These are phyloP conservation scores for Neofusicoccum ribis DNA, from an alignment of 2,329 filamentous ascomycete genomes.

Conservation along the genomic window DNA sequence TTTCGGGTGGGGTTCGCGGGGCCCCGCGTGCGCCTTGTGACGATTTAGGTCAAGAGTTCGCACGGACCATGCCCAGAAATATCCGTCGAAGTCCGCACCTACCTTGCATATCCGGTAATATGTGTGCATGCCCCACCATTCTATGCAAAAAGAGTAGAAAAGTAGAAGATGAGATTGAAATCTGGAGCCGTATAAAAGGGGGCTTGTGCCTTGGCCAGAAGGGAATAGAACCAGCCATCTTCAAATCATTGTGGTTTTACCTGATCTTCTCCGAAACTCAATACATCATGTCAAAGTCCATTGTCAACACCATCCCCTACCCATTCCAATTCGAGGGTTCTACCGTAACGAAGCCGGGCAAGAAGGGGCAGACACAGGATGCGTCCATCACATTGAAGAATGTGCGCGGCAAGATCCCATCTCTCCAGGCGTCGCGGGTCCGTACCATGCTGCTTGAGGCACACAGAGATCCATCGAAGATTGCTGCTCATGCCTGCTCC, in stretches of 20 bases:
- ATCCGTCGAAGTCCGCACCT: slow-evolving; percentile 1
- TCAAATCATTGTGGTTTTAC: not conserved
- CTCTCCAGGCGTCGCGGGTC: slow-evolving; percentile 42
- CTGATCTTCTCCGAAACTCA: not conserved
- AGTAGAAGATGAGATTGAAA: not conserved
- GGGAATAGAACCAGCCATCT: not conserved
- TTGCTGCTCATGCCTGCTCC: slow-evolving; percentile 45
- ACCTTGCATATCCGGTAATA: slow-evolving; percentile 2
- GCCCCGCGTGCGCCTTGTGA: not conserved
- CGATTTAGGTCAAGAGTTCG: not conserved
- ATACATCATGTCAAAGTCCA: slow-evolving; percentile 29
- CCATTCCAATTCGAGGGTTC: slow-evolving; percentile 34
- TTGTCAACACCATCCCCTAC: slow-evolving; percentile 34
- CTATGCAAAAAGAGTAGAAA: not conserved
- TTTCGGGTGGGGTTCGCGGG: not conserved
- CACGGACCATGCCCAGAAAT: not conserved
- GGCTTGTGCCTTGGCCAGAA: not conserved
- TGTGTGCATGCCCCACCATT: not conserved
- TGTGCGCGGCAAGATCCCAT: slow-evolving; percentile 41
- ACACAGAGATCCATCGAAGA: slow-evolving; percentile 43
- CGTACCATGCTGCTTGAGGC: slow-evolving; percentile 42
- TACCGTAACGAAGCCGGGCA: not conserved
- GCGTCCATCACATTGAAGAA: slow-evolving; percentile 27
- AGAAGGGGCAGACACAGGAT: slow-evolving; percentile 17
- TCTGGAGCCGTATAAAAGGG: not conserved